Conservation (phyloP, 1,284 basidiomycete genomes). For the Sporisorium exsertum region DNA sequence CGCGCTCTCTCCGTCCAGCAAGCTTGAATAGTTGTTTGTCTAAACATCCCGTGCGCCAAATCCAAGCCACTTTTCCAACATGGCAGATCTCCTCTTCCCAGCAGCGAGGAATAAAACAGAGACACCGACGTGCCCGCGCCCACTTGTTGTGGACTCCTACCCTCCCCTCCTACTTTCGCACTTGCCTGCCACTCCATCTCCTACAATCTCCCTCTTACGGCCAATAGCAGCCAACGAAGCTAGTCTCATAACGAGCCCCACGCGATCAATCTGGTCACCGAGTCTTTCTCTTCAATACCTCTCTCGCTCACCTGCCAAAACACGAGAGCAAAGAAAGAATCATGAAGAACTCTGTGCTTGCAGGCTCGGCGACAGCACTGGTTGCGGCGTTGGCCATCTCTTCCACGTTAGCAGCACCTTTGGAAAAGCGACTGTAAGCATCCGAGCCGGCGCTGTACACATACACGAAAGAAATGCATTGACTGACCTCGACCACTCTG, state of each 20-base stretch:
- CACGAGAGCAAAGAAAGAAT: neutral
- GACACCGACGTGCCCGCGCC: neutral
- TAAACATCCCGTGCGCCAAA: constrained; percentile 12
- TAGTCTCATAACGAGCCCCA: neutral
- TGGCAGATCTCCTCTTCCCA: constrained; percentile 1
- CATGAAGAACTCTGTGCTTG: constrained; percentile 22
- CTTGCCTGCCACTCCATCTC: neutral
- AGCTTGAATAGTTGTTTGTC: neutral
- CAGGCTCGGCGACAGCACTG: constrained; percentile 26
- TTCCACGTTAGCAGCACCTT: constrained; percentile 26
- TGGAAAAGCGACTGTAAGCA: constrained; percentile 48
- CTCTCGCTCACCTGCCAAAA: neutral
- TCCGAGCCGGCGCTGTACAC: neutral
- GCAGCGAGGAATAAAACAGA: constrained; percentile 25
- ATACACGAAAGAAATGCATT: neutral
- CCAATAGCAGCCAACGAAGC: neutral
- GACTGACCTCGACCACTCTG: neutral
- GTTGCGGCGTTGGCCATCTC: constrained; percentile 36
- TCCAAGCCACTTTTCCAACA: constrained; percentile 5
- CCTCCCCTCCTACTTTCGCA: neutral
- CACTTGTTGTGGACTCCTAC: neutral
- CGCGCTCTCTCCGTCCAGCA: too few species aligned
- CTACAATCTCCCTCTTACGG: neutral
- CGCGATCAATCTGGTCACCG: neutral
- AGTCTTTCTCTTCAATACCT: neutral